Base-by-base conservation (phyloP, 306 rosid species). In the Cucumis hystrix region DNA sequence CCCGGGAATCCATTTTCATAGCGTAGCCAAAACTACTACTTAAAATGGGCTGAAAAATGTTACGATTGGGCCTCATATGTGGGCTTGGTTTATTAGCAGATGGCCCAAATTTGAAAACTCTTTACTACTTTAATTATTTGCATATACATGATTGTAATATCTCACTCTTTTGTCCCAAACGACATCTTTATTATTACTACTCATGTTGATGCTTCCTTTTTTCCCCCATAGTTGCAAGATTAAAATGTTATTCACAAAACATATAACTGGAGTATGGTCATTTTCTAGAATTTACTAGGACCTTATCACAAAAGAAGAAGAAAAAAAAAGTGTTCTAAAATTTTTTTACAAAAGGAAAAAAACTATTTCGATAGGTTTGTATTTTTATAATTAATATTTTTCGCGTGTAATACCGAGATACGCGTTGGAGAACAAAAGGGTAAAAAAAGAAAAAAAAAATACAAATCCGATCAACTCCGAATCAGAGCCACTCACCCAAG, bases 401-500 rank as follows among this genome's bases (percentile, higher is more conserved):
- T 12, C 5, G 11, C 41, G 68, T 4, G 68, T 28, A 30, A 30
- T 62, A 13, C 64, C 7, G 64, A 66, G 73, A 66, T 39, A 9
- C 52, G 30, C 30, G 73, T 10, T 4, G 71, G 6, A 85, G 43
- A 56, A 74, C 43, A 10, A 51, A 74, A 25, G 6, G 40, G 51
- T 30, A 7, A 10, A 74, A 56, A 17, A 55, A 18, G 13, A 74
- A 71, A 35, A 8, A 1, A 20, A 43, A 40, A 57, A 39, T 6
- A 57, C 30, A 1, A 77, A 78, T 70, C 71, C 59, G 61, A 49
- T 17, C 77, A 39, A 65, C 63, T 70, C 74, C 35, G 40, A 75
- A 80, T 79, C 78, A 78, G 74, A 72, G 77, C 88, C 86, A 83
- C 83, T 83, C 80, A 78, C 83, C 81, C 15, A 33, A 62, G 76